Percentiles rank a stretch among this genome's conserved stretches.
Conservation (phyloP, 305 asterid species). For the Nicotiana rustica region DNA sequence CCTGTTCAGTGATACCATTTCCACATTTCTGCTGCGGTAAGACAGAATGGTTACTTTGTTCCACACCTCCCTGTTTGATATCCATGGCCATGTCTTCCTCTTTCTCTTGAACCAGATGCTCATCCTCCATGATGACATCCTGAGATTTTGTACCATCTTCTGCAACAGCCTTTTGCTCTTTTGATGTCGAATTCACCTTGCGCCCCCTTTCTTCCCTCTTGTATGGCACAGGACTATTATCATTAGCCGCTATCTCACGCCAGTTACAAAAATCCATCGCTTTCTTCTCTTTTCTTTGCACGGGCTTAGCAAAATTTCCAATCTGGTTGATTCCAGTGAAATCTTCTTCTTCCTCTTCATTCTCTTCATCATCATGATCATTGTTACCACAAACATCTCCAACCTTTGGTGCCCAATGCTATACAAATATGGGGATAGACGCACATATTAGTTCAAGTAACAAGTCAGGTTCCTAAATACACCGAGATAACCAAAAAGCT, state of each 20-base stretch:
- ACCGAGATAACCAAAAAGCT: constrained; percentile 10
- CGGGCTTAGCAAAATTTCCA: constrained; percentile 69
- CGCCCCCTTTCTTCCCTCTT: constrained; percentile 42
- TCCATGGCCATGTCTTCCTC: constrained; percentile 40
- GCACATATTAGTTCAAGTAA: constrained; percentile 22
- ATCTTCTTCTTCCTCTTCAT: constrained; percentile 55
- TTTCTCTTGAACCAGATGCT: constrained; percentile 39
- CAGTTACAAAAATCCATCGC: constrained; percentile 68
- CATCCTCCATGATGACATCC: constrained; percentile 37
- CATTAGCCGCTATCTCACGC: constrained; percentile 53
- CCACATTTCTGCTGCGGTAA: constrained; percentile 37
- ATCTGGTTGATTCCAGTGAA: constrained; percentile 50
- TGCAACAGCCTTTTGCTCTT: constrained; percentile 34
- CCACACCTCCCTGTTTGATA: constrained; percentile 35
- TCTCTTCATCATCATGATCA: constrained; percentile 46
- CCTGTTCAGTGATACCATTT: constrained; percentile 35
- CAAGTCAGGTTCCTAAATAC: not conserved
- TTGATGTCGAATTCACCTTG: constrained; percentile 36
- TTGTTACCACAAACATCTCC: constrained; percentile 37
- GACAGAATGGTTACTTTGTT: constrained; percentile 35
- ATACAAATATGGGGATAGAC: constrained; percentile 34
- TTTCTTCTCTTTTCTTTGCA: constrained; percentile 73
- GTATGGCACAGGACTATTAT: constrained; percentile 37
- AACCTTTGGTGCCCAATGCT: constrained; percentile 77
- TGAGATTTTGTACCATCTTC: constrained; percentile 40